Conservation (phyloP, 2,329 filamentous ascomycete genomes). For the Coniochaeta sp. region DNA sequence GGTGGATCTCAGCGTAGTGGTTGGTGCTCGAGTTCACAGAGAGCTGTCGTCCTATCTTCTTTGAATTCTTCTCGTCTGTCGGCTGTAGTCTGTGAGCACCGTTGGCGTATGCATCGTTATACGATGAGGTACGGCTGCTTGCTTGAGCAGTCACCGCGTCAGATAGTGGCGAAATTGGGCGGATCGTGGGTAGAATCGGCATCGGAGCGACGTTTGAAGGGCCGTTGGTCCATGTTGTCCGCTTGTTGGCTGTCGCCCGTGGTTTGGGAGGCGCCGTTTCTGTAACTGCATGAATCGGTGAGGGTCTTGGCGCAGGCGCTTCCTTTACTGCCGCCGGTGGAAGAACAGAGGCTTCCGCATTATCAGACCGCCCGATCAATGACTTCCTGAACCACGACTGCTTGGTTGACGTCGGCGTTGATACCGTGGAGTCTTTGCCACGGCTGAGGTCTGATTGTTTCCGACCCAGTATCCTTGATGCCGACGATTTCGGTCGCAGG, state of each 20-base stretch:
- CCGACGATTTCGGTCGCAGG: constrained; percentile 81
- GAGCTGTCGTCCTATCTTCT: constrained; percentile 92
- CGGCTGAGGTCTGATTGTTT: constrained; percentile 82
- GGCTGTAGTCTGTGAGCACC: constrained; percentile 27
- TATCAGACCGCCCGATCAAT: constrained; percentile 69
- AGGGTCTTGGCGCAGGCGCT: constrained; percentile 32
- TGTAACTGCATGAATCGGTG: constrained; percentile 33
- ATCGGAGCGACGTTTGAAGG: constrained; percentile 77
- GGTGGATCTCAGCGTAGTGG: constrained; percentile 82
- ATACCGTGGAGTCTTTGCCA: constrained; percentile 52
- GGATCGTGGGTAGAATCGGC: constrained; percentile 90
- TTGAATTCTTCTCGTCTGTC: constrained; percentile 59
- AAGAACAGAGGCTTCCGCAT: constrained; percentile 30
- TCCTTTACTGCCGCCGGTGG: constrained; percentile 39
- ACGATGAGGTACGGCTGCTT: constrained; percentile 52
- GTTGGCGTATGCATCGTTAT: constrained; percentile 40
- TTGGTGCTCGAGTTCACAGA: constrained; percentile 89
- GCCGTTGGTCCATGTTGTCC: constrained; percentile 89
- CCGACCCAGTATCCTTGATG: constrained; percentile 74
- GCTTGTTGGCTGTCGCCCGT: constrained; percentile 59
- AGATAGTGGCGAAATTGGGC: constrained; percentile 92
- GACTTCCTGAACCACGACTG: constrained; percentile 97
- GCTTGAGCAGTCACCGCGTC: constrained; percentile 88
- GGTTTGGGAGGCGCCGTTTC: constrained; percentile 34
- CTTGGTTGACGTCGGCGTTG: constrained; percentile 63